Evolutionary conservation across 2,329 filamentous ascomycete species (phyloP).

Genomic region (Xylaria sp.): DNA sequence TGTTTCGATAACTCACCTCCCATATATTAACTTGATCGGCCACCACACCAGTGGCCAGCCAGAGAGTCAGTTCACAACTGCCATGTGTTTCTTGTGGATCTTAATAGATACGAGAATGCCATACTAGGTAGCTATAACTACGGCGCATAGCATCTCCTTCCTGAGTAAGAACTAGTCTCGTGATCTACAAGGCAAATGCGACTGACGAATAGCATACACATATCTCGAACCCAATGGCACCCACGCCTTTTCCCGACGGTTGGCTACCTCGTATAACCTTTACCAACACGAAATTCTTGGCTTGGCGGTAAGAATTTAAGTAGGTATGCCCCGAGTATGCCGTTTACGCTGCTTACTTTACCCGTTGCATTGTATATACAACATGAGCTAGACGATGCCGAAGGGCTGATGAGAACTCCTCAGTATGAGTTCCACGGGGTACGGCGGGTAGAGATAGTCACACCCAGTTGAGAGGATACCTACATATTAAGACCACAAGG

Average conservation of each 20-base stretch:
- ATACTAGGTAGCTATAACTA: background rate
- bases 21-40: constrained; percentile 13
- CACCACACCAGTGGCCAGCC: background rate
- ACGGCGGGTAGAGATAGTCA: background rate
- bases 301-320: no score
- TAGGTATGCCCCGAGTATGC: no score
- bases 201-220: constrained; percentile 1
- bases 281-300: background rate
- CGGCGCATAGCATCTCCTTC: background rate
- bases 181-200: background rate
- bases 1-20: constrained; percentile 4
- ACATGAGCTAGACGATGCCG: background rate
- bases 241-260: no score
- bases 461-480: background rate
- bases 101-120: background rate
- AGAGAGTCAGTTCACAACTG: background rate
- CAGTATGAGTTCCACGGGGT: no score
- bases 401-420: no score
- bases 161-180: constrained; percentile 8
- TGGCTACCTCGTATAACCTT: background rate
- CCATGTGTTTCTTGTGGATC: background rate
- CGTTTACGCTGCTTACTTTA: no score
- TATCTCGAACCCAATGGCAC: background rate
- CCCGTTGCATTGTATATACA: no score
- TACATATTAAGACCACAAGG: background rate